phyloP scores from a whole-genome alignment of 257 asterid species.

The Misopates orontium region DNA sequence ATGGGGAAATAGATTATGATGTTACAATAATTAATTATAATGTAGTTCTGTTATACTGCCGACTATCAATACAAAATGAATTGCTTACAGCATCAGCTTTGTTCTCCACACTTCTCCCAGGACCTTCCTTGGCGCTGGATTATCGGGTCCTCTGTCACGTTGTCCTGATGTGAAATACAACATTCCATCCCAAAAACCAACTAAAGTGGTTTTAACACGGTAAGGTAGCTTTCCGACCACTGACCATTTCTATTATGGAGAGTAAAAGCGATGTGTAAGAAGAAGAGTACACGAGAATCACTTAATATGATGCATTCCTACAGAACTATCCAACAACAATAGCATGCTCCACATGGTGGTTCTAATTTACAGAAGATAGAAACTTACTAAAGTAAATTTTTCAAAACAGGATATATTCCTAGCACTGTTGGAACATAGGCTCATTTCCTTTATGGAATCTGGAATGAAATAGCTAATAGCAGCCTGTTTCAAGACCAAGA shows the following conservation, averaged over 20 bases:
- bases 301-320: neutral
- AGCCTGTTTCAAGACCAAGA: too few relatives aligned
- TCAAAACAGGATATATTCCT: too few relatives aligned
- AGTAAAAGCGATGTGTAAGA: slow-evolving; percentile 16
- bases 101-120: slow-evolving; percentile 94
- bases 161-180: slow-evolving; percentile 92
- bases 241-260: slow-evolving; percentile 69
- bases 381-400: too few relatives aligned
- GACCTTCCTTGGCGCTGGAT: slow-evolving; percentile 87
- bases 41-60: slow-evolving; percentile 2
- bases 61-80: slow-evolving; percentile 21
- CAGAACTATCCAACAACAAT: too few relatives aligned
- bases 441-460: too few relatives aligned
- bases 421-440: too few relatives aligned
- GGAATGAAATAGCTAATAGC: too few relatives aligned
- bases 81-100: slow-evolving; percentile 48
- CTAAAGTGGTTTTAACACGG: slow-evolving; percentile 88
- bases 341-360: too few relatives aligned
- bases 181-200: slow-evolving; percentile 93
- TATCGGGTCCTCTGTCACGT: slow-evolving; percentile 79
- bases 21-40: slow-evolving; percentile 17
- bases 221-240: slow-evolving; percentile 89
- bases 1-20: slow-evolving; percentile 10
- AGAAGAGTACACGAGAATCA: neutral
- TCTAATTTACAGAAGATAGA: too few relatives aligned